phyloP scores from a whole-genome alignment of 192 early-diverging fungal genomes.

The Pilobolus umbonatus region DNA sequence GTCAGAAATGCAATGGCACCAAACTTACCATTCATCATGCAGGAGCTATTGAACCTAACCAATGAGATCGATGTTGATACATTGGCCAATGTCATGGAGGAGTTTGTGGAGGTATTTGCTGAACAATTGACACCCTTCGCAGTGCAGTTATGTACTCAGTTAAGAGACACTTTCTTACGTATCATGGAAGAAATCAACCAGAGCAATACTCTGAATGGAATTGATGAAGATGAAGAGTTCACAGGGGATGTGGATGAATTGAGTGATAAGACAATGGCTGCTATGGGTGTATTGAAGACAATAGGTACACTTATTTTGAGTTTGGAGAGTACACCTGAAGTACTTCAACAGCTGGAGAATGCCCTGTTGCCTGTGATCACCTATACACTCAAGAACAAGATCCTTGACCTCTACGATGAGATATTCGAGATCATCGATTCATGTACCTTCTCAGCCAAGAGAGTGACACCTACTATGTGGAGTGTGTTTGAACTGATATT shows the following conservation, averaged over 20 bases:
- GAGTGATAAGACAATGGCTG: slow-evolving; percentile 84
- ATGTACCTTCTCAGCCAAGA: slow-evolving; percentile 78
- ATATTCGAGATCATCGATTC: slow-evolving; percentile 88
- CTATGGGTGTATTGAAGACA: slow-evolving; percentile 86
- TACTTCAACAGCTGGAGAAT: slow-evolving; percentile 76
- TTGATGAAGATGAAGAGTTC: slow-evolving; percentile 44
- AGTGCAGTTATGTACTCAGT: slow-evolving; percentile 77
- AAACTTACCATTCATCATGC: slow-evolving; percentile 83
- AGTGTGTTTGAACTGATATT: slow-evolving; percentile 73
- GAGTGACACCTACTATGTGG: slow-evolving; percentile 83
- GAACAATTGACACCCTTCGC: slow-evolving; percentile 91
- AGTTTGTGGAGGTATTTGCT: slow-evolving; percentile 87
- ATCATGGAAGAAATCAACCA: slow-evolving; percentile 71
- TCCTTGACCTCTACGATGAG: slow-evolving; percentile 81
- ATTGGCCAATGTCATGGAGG: slow-evolving; percentile 81
- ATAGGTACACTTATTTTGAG: slow-evolving; percentile 83
- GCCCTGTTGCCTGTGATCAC: slow-evolving; percentile 72
- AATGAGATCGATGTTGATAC: slow-evolving; percentile 94
- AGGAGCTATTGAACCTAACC: slow-evolving; percentile 76
- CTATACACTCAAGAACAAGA: slow-evolving; percentile 71
- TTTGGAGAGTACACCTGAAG: slow-evolving; percentile 77
- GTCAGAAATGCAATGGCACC: slow-evolving; percentile 72
- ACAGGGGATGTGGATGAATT: slow-evolving; percentile 51
- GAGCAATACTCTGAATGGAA: slow-evolving; percentile 31
- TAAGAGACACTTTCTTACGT: slow-evolving; percentile 84